These are phyloP conservation scores for Kernera saxatilis DNA, from an alignment of 345 rosid genomes.

Conservation along the genomic window DNA sequence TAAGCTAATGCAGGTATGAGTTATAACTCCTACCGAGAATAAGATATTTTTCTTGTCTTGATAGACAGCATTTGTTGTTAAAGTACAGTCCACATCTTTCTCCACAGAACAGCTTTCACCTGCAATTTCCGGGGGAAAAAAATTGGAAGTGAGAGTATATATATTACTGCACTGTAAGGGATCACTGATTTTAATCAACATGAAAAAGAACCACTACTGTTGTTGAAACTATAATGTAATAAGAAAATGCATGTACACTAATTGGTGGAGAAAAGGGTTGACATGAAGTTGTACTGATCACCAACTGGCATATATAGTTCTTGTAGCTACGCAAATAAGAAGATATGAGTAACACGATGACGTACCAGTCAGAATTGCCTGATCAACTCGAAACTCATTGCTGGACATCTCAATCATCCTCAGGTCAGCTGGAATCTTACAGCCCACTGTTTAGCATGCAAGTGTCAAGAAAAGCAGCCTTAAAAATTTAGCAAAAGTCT, in stretches of 20 bases:
- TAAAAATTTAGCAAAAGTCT: background rate
- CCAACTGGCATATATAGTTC: constrained; percentile 7
- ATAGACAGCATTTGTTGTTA: constrained; percentile 89
- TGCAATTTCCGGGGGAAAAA: constrained; percentile 34
- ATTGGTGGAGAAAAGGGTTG: background rate
- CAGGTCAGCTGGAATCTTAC: constrained; percentile 99
- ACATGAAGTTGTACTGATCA: constrained; percentile 4
- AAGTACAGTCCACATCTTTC: constrained; percentile 64
- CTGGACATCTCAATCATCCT: constrained; percentile 94
- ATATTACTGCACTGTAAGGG: background rate
- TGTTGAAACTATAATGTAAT: constrained; percentile 8
- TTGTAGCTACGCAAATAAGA: constrained; percentile 6
- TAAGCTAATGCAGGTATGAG: constrained; percentile 18
- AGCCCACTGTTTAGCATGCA: constrained; percentile 57
- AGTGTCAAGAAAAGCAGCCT: constrained; percentile 17
- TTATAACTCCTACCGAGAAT: constrained; percentile 65
- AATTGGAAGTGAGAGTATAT: constrained; percentile 6
- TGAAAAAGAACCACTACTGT: background rate
- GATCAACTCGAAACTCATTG: constrained; percentile 87
- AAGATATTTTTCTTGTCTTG: constrained; percentile 98
- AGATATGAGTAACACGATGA: constrained; percentile 2
- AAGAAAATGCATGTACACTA: background rate
- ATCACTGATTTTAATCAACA: background rate
- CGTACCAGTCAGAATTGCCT: constrained; percentile 96
- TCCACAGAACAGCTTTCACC: constrained; percentile 98